These are phyloP conservation scores for Lactarius pseudohatsudake DNA, from an alignment of 768 basidiomycete species.

Conservation along the genomic window DNA sequence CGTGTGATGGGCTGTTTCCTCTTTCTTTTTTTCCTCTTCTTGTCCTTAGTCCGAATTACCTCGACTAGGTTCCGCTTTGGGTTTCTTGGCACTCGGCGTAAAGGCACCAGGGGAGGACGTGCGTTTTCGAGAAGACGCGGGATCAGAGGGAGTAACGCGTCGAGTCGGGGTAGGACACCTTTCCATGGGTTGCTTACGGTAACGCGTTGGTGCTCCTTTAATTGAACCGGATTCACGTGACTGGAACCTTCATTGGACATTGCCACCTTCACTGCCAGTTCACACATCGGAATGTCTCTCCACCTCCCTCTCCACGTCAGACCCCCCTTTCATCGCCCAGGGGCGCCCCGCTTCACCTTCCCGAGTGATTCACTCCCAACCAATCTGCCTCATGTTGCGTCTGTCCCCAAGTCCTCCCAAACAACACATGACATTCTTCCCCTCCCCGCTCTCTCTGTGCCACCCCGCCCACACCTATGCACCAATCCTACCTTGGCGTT, in stretches of 20 bases:
- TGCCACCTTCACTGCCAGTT: neutral
- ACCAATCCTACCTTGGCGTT: neutral
- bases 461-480: conserved; percentile 7
- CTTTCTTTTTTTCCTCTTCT: conserved; percentile 34
- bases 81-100: conserved; percentile 5
- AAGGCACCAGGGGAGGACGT: conserved; percentile 1
- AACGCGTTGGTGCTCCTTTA: neutral
- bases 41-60: conserved; percentile 29
- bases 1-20: conserved; percentile 31
- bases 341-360: neutral
- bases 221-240: conserved; percentile 4
- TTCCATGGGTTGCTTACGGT: conserved; percentile 8
- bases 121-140: conserved; percentile 13
- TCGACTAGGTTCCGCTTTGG: conserved; percentile 2
- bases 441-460: conserved; percentile 19
- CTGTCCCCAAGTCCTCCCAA: neutral
- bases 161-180: neutral
- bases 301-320: neutral
- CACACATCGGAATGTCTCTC: conserved; percentile 5
- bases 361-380: neutral
- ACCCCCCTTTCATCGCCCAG: conserved; percentile 5
- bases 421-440: conserved; percentile 14
- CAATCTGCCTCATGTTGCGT: neutral
- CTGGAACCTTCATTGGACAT: neutral
- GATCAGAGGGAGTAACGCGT: neutral